These are phyloP conservation scores for Colletotrichum tabaci DNA, from an alignment of 2,329 filamentous ascomycete genomes.

Conservation along the genomic window DNA sequence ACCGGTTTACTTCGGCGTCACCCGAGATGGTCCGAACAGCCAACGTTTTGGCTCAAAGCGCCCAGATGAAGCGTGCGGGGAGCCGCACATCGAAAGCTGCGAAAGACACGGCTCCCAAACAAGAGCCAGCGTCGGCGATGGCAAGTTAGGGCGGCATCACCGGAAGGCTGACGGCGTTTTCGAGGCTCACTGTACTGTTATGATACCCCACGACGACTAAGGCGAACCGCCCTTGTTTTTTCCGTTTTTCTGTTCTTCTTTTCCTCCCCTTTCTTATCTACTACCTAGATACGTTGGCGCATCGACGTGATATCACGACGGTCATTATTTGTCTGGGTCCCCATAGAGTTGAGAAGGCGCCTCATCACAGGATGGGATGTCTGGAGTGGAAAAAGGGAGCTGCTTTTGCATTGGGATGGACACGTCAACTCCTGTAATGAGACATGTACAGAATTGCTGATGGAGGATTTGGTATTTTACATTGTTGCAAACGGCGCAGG, in stretches of 20 bases:
- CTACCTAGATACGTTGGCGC: conserved; percentile 8
- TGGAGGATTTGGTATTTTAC: conserved; percentile 34
- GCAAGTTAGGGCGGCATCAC: conserved; percentile 41
- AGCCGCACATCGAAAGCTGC: conserved; percentile 41
- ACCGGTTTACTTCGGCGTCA: conserved; percentile 37
- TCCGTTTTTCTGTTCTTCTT: not conserved
- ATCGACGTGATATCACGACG: not conserved
- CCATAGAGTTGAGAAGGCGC: conserved; percentile 12
- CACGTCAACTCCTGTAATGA: conserved; percentile 31
- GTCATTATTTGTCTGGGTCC: conserved; percentile 7
- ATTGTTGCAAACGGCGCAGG: conserved; percentile 22
- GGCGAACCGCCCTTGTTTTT: conserved; percentile 21
- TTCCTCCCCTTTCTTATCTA: not conserved
- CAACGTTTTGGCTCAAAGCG: conserved; percentile 39
- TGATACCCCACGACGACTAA: conserved; percentile 43
- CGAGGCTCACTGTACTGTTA: conserved; percentile 43
- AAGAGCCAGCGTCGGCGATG: conserved; percentile 39
- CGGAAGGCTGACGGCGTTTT: conserved; percentile 39
- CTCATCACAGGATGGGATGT: conserved; percentile 16
- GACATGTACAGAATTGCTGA: conserved; percentile 35
- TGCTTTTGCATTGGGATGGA: conserved; percentile 30
- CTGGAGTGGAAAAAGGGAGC: conserved; percentile 18
- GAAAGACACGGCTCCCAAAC: conserved; percentile 40
- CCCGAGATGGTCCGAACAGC: conserved; percentile 41
- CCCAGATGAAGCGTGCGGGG: conserved; percentile 42